These are phyloP conservation scores for Ottelia alismoides DNA, from an alignment of 106 monocot species.

Conservation along the genomic window DNA sequence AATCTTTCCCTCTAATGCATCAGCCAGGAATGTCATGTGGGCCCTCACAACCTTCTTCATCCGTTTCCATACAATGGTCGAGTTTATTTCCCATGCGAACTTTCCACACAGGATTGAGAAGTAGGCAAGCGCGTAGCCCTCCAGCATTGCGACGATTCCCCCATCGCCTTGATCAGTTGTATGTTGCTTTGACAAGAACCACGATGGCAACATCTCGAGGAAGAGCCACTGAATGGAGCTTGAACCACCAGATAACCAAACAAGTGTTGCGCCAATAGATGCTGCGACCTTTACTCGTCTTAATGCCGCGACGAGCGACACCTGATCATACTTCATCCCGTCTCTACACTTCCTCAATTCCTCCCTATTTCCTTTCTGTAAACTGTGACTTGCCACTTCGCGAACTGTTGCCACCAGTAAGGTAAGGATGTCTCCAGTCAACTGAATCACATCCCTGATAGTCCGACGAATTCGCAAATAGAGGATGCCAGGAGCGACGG, in stretches of 20 bases:
- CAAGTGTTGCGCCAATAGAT: conserved; percentile 56
- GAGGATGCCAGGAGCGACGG: conserved; percentile 84
- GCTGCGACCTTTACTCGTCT: conserved; percentile 44
- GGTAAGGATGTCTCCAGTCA: conserved; percentile 63
- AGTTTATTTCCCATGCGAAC: conserved; percentile 67
- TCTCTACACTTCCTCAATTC: conserved; percentile 35
- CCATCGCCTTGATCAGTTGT: conserved; percentile 29
- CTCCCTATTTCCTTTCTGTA: conserved; percentile 22
- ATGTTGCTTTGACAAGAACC: conserved; percentile 52
- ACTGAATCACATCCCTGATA: conserved; percentile 46
- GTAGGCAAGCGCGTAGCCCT: conserved; percentile 64
- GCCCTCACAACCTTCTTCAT: conserved; percentile 33
- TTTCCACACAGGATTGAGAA: conserved; percentile 57
- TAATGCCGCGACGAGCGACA: conserved; percentile 52
- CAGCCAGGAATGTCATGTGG: conserved; percentile 66
- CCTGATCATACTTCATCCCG: conserved; percentile 33
- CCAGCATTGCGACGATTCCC: conserved; percentile 29
- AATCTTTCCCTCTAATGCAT: conserved; percentile 64
- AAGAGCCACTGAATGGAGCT: conserved; percentile 54
- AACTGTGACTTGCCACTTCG: conserved; percentile 32
- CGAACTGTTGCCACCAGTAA: conserved; percentile 50
- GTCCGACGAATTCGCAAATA: conserved; percentile 62
- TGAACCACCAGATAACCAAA: conserved; percentile 82
- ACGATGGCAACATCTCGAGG: conserved; percentile 69
- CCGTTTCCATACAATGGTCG: conserved; percentile 29